These are phyloP conservation scores for Cryptosporidium viatorum DNA, from an alignment of 169 alveolate species.

Conservation along the genomic window DNA sequence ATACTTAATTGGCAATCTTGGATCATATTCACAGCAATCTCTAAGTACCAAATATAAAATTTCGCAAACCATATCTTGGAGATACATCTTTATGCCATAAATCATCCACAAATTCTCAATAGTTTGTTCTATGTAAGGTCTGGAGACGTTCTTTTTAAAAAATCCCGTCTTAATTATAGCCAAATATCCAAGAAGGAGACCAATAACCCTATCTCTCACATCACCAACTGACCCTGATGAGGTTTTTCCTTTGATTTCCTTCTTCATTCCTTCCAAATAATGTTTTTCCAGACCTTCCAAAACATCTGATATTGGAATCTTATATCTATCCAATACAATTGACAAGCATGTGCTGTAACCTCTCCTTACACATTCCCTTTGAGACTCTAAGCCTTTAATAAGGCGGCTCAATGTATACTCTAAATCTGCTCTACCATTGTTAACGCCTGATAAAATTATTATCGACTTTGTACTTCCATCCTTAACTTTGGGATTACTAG, in stretches of 20 bases:
- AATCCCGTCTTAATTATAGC: constrained; percentile 49
- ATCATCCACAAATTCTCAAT: constrained; percentile 61
- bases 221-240: constrained; percentile 26
- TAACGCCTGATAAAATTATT: constrained; percentile 28
- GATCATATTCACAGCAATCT: constrained; percentile 56
- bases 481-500: not conserved
- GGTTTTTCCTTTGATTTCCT: constrained; percentile 39
- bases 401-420: constrained; percentile 63
- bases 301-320: constrained; percentile 48
- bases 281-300: constrained; percentile 60
- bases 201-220: constrained; percentile 52
- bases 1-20: constrained; percentile 31
- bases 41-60: constrained; percentile 19
- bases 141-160: constrained; percentile 22
- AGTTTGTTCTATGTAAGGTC: constrained; percentile 62
- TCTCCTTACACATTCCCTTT: constrained; percentile 73
- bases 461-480: not conserved
- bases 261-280: constrained; percentile 61
- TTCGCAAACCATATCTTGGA: constrained; percentile 63
- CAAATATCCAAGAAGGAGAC: constrained; percentile 51
- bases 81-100: constrained; percentile 48
- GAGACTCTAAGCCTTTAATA: constrained; percentile 65
- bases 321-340: constrained; percentile 30
- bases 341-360: constrained; percentile 61
- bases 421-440: constrained; percentile 35